Conservation (phyloP, 1,139 yeast species). For the Kodamaea ohmeri region DNA sequence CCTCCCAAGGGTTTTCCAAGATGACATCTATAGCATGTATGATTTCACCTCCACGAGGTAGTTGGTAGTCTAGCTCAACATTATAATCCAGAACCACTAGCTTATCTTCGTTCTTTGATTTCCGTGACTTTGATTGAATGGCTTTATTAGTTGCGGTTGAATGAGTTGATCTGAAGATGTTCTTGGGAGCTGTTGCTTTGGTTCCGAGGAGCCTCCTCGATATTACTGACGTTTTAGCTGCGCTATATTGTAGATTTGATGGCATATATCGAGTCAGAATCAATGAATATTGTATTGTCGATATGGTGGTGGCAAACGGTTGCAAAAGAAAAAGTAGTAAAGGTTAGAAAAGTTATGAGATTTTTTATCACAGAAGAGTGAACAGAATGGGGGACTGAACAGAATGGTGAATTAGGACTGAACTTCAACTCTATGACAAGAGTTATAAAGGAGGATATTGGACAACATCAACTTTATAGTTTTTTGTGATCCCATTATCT, state of each 20-base stretch:
- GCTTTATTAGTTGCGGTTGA: slow-evolving; percentile 8
- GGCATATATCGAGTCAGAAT: slow-evolving; percentile 17
- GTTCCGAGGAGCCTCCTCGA: slow-evolving; percentile 20
- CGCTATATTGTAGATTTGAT: slow-evolving; percentile 35
- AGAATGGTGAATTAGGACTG: no score
- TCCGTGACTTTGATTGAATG: slow-evolving; percentile 5
- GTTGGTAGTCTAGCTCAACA: slow-evolving; percentile 40
- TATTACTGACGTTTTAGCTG: slow-evolving; percentile 42
- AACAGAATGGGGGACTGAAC: no score
- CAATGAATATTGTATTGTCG: not conserved
- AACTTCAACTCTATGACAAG: no score
- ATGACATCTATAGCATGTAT: slow-evolving; percentile 35
- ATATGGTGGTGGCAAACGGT: not conserved
- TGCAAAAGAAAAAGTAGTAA: not conserved
- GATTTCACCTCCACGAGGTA: slow-evolving; percentile 32
- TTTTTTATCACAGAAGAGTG: no score
- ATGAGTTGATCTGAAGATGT: slow-evolving; percentile 8
- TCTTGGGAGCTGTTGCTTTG: slow-evolving; percentile 12
- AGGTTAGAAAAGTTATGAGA: no score
- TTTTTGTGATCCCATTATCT: no score
- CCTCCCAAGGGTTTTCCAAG: slow-evolving; percentile 40
- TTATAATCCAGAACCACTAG: slow-evolving; percentile 33
- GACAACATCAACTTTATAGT: no score
- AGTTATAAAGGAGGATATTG: no score
- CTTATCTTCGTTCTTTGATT: slow-evolving; percentile 1